phyloP scores from a whole-genome alignment of 2,329 filamentous ascomycete species.

The Apiospora marii region DNA sequence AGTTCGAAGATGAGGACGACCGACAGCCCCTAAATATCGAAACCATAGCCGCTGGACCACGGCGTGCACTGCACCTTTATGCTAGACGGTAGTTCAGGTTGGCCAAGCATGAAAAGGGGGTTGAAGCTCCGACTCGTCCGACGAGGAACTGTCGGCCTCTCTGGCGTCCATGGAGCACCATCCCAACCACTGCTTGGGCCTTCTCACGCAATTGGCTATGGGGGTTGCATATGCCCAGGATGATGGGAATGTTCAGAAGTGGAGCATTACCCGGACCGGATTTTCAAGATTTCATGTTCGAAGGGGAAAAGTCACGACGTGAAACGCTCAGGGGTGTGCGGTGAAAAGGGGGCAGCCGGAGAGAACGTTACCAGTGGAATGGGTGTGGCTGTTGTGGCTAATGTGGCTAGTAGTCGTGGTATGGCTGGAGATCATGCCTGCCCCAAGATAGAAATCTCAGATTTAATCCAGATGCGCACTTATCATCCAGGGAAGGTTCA shows the following conservation, averaged over 20 bases:
- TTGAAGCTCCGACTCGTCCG: neutral
- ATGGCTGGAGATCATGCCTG: too few species aligned
- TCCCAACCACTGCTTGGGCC: neutral
- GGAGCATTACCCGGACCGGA: neutral
- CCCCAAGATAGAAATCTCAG: too few species aligned
- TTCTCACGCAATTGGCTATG: neutral
- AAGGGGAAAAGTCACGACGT: neutral
- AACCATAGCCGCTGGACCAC: neutral
- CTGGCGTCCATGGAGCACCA: neutral
- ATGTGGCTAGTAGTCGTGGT: too few species aligned
- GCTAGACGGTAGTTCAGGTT: neutral
- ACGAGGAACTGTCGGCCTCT: neutral
- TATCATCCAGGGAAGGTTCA: too few species aligned
- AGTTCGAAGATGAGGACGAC: neutral
- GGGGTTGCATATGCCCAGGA: neutral
- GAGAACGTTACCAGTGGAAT: too few species aligned
- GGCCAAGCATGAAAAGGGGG: neutral
- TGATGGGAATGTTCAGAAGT: neutral
- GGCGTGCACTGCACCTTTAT: neutral
- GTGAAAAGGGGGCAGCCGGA: too few species aligned
- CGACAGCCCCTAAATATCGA: too few species aligned
- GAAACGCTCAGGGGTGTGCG: neutral
- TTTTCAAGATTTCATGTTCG: neutral
- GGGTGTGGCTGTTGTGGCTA: too few species aligned
- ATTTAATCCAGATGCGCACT: too few species aligned